Evolutionary conservation across 768 basidiomycete genomes (phyloP), one percentile per base, ranked within the genome.

Genomic region (Leccinum incarnatum): DNA sequence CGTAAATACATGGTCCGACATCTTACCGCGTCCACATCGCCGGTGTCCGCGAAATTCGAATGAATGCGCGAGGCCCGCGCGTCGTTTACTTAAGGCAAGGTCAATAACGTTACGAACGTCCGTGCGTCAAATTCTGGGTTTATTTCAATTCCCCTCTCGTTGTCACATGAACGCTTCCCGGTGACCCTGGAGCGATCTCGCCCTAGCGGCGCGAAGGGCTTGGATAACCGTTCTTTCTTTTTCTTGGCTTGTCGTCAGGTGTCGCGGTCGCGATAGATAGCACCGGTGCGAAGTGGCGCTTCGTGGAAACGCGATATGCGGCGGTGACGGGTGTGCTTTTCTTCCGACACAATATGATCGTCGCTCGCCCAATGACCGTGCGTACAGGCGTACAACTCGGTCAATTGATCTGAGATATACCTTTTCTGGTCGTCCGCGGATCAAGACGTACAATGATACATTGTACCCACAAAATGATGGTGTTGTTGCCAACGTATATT

Each of bases 391-490:
- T 9, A 40, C 4, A 17, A 8, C n/a, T 19, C 15, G 30, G 34
- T 15, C 49, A 56, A 29, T 23, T 56, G 66, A 69, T 69, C 64
- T 62, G 34, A 64, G 65, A 65, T 60, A 19, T 30, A 12, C 37
- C 69, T 56, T 65, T 68, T 70, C 51, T 57, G 58, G 65, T 37
- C 58, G 55, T 66, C 62, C 69, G 62, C 69, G 68, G 69, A 69
- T 71, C 68, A 64, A 42, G 42, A 51, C 51, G 54, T 42, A 55
- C 50, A 27, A 42, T 58, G 36, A 25, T 53, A 40, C 53, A 51
- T 55, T 56, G 36, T 21, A 56, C 40, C 40, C 47, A 34, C 14
- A 7, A n/a, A 32, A 54, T 32, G 42, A 45, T 37, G 15, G 23
- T 29, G 23, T 34, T 34, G 32, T 42, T 68, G 48, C 57, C 57